Evolutionary conservation across 2,329 filamentous ascomycete species (phyloP).

Genomic region (Beauveria varroae): DNA sequence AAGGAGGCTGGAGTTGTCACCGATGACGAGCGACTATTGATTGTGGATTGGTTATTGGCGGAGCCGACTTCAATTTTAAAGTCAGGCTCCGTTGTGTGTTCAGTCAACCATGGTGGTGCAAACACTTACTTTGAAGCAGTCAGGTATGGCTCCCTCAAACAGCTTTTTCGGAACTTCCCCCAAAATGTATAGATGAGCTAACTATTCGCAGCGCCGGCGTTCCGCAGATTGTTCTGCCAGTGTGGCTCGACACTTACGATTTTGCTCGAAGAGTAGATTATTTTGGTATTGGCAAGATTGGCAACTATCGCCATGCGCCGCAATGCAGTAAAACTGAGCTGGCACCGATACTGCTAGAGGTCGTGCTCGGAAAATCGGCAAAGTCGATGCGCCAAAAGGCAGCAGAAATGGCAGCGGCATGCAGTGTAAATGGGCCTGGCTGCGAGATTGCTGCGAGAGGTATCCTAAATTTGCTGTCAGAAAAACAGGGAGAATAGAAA

Average conservation of each 20-base stretch:
- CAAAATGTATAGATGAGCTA: neutral
- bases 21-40: slow-evolving; percentile 13
- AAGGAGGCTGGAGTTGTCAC: slow-evolving; percentile 4
- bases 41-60: slow-evolving; percentile 23
- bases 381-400: neutral
- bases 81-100: slow-evolving; percentile 26
- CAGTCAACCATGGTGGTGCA: slow-evolving; percentile 33
- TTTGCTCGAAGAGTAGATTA: slow-evolving; percentile 34
- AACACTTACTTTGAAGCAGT: slow-evolving; percentile 37
- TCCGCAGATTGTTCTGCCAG: slow-evolving; percentile 36
- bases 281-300: slow-evolving; percentile 31
- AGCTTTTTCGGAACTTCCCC: neutral
- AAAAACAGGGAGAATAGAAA: neutral
- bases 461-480: neutral
- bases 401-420: neutral
- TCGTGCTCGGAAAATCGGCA: neutral
- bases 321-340: neutral
- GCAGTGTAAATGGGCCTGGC: neutral
- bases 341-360: neutral
- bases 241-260: slow-evolving; percentile 37
- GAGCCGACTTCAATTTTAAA: slow-evolving; percentile 27
- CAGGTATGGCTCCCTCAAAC: slow-evolving; percentile 22
- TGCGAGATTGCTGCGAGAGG: neutral
- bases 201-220: slow-evolving; percentile 27
- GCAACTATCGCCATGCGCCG: slow-evolving; percentile 19